Evolutionary conservation across 2,329 filamentous ascomycete genomes (phyloP), one percentile per base, ranked within the genome.

Genomic region (Canariomyces notabilis): DNA sequence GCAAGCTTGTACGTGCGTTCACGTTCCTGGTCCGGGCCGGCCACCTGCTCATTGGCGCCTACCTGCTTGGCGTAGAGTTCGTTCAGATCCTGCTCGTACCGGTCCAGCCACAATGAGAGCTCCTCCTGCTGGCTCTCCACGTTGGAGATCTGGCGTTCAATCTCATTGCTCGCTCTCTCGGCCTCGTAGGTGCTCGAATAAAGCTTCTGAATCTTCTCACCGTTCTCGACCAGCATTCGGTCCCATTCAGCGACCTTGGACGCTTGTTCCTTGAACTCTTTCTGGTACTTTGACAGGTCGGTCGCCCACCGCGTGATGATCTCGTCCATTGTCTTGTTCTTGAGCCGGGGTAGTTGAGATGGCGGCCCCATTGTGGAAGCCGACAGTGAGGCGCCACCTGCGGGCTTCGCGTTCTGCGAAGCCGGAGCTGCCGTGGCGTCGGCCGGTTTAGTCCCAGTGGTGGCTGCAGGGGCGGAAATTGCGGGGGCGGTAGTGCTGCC

Each of bases 301-400:
- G 89, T 89, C 2, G 93, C 93, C 93, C 93, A 98, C 23, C 89
- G 83, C 4, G 89, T 96, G 55, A 98, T 89, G 54, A 98, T 96
- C 64, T 98, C 93, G 61, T 98, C 93, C 87, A 98, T 96, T 0
- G 91, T 95, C 71, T 95, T 97, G 68, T 96, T 95, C 74, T 95
- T 95, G 31, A 98, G 75, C 21, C 93, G 85, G 4, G 91, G 93
- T 59, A 94, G 82, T 47, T 89, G 84, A 14, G 93, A 91, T 2
- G 83, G 73, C 1, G 90, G 89, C 0, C 90, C 90, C 26, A 80
- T 75, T 3, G 87, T 95, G 1, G 89, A 94, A 21, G 83, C 80
- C 15, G 80, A 82, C 39, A 91, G 69, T 21, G 67, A 55, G 9
- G 68, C 55, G 8, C 60, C 32, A 3, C 60, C 52, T 4, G 51